Evolutionary conservation across 1,284 basidiomycete species (phyloP).

Genomic region (Apiotrichum veenhuisii): DNA sequence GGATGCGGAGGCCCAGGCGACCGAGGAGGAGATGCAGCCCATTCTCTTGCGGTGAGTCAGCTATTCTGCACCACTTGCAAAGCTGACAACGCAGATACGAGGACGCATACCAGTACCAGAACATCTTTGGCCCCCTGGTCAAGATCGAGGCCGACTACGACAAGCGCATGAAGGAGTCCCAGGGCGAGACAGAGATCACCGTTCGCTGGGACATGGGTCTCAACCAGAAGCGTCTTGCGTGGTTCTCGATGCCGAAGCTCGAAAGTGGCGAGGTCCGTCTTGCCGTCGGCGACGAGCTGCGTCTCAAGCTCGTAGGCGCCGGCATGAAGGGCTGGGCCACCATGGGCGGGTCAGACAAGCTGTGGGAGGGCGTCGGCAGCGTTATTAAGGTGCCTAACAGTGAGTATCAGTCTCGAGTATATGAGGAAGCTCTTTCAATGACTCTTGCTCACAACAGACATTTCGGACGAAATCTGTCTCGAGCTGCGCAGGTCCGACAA

Average conservation of each 20-base stretch:
- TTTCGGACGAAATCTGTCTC: conserved; percentile 95
- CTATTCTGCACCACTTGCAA: not conserved
- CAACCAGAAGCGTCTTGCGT: conserved; percentile 96
- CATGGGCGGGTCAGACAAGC: conserved; percentile 26
- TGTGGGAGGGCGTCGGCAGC: conserved; percentile 94
- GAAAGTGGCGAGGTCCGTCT: conserved; percentile 97
- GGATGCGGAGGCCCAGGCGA: conserved; percentile 92
- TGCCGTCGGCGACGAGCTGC: conserved; percentile 93
- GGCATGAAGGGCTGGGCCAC: conserved; percentile 55
- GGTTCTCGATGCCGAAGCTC: conserved; percentile 92
- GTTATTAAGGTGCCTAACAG: conserved; percentile 99
- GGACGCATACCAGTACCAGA: conserved; percentile 99
- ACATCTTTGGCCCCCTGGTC: conserved; percentile 96
- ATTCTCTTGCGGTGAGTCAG: conserved; percentile 68
- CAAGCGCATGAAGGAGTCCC: conserved; percentile 93
- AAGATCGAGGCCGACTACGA: conserved; percentile 99
- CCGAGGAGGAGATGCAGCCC: conserved; percentile 92
- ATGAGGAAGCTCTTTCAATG: too few species aligned
- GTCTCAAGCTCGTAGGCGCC: conserved; percentile 84
- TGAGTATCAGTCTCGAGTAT: conserved; percentile 53
- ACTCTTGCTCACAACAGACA: conserved; percentile 60
- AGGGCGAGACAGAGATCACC: conserved; percentile 93
- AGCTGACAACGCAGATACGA: conserved; percentile 61
- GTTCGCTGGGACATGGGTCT: conserved; percentile 97
- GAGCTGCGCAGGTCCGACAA: conserved; percentile 87